Percentiles rank a stretch among this genome's conserved stretches.
Evolutionary conservation across 495 filamentous ascomycete genomes (phyloP).

Genomic region (Lasiosphaeria miniovina): DNA sequence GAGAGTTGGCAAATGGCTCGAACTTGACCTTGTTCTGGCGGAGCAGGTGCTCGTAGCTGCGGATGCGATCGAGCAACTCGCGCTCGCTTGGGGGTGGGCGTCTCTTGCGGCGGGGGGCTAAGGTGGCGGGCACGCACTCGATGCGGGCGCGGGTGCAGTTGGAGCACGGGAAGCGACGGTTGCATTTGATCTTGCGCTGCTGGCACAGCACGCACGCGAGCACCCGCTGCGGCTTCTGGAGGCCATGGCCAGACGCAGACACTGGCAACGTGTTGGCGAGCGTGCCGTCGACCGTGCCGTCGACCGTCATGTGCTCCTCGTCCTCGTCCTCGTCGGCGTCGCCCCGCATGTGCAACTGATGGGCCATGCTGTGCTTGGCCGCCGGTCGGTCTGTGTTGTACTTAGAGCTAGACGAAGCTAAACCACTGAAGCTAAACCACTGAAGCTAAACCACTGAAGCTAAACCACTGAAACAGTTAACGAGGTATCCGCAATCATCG

Average conservation of each 20-base stretch:
- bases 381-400: no score
- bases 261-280: neutral
- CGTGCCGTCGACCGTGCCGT: neutral
- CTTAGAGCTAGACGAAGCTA: no score
- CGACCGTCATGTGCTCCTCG: neutral
- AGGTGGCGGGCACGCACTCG: slow-evolving; percentile 49
- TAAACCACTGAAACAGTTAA: no score
- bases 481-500: no score
- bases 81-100: slow-evolving; percentile 53
- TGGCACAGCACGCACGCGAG: slow-evolving; percentile 57
- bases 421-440: no score
- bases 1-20: slow-evolving; percentile 44
- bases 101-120: slow-evolving; percentile 37
- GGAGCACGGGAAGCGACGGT: slow-evolving; percentile 53
- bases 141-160: slow-evolving; percentile 43
- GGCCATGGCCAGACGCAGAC: neutral
- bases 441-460: no score
- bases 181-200: slow-evolving; percentile 57
- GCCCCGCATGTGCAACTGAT: neutral
- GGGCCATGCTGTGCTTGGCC: neutral
- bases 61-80: slow-evolving; percentile 52
- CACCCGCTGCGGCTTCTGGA: slow-evolving; percentile 34
- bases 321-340: no score
- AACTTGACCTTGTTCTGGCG: slow-evolving; percentile 50
- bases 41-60: slow-evolving; percentile 52